Conservation (phyloP, 148 eudicot genomes). For the Rheum nobile region DNA sequence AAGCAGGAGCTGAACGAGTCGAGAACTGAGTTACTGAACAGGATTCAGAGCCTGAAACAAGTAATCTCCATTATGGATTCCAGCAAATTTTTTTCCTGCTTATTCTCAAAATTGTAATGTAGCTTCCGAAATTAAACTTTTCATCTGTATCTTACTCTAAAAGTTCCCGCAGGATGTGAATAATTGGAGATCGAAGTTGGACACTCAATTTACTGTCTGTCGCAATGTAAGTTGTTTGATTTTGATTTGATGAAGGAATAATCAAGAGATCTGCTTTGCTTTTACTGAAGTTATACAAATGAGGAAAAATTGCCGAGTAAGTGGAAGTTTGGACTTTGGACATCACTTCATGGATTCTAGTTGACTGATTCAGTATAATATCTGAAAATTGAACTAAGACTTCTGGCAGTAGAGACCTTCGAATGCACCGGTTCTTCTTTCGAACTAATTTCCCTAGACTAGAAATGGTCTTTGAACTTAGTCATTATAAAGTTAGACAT, state of each 20-base stretch:
- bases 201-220: slow-evolving; percentile 69
- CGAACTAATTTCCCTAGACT: no score
- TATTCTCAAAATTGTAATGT: neutral
- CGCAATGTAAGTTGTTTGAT: slow-evolving; percentile 43
- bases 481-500: neutral
- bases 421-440: no score
- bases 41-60: slow-evolving; percentile 76
- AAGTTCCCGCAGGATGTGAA: slow-evolving; percentile 53
- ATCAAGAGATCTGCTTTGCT: neutral
- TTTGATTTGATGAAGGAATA: neutral
- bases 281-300: neutral
- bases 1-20: slow-evolving; percentile 61
- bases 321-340: neutral
- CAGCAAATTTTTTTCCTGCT: neutral
- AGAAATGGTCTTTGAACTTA: neutral
- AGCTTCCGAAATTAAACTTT: neutral
- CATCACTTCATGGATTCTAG: neutral
- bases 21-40: slow-evolving; percentile 51
- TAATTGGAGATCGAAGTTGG: slow-evolving; percentile 76
- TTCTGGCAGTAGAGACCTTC: no score
- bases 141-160: neutral
- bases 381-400: neutral
- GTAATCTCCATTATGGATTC: slow-evolving; percentile 13
- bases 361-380: neutral
- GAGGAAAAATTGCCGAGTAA: neutral